Percentiles rank a stretch among this genome's conserved stretches.
Evolutionary conservation across 257 asterid species (phyloP).

Genomic region (Solanum commersonii): DNA sequence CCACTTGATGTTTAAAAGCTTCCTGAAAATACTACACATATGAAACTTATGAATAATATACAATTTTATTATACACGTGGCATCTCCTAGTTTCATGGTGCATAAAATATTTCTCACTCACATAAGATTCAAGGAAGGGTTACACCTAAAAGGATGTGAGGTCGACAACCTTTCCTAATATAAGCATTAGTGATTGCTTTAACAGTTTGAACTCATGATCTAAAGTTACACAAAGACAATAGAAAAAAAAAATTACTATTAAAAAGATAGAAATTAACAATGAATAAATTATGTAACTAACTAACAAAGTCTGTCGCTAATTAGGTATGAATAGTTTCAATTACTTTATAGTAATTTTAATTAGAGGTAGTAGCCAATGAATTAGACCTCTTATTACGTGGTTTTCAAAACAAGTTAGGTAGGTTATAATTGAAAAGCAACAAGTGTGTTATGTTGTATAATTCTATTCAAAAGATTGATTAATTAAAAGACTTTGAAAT

Average conservation of each 20-base stretch:
- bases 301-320: neutral
- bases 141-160: neutral
- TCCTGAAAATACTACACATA: accelerated
- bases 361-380: neutral
- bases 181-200: neutral
- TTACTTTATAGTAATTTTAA: neutral
- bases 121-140: neutral
- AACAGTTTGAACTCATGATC: neutral
- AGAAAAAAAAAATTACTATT: neutral
- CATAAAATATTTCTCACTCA: neutral
- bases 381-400: neutral
- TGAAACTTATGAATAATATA: neutral
- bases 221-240: neutral
- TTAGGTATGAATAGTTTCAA: neutral
- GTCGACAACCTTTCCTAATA: neutral
- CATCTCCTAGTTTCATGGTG: neutral
- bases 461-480: neutral
- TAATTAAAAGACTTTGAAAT: neutral
- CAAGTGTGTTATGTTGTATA: neutral
- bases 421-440: neutral
- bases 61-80: neutral
- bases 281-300: neutral
- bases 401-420: neutral
- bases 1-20: constrained; percentile 5
- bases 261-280: neutral